Percentiles rank a stretch among this genome's conserved stretches.
These are phyloP conservation scores for Trichocladium antarcticum DNA, from an alignment of 495 filamentous ascomycete species.

Conservation along the genomic window DNA sequence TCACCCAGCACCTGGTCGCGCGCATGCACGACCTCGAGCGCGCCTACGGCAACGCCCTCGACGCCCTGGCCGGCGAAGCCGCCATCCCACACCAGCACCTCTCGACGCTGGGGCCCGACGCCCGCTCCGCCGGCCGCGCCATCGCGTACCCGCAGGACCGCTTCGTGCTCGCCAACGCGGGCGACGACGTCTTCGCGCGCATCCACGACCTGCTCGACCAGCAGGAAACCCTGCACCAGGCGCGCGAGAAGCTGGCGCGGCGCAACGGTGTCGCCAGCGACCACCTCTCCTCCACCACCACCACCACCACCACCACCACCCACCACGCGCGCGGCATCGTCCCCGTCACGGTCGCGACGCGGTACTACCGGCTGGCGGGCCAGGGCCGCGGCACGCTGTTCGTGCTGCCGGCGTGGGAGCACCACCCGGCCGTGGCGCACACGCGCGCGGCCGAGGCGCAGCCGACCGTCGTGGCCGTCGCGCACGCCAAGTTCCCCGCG, in stretches of 20 bases:
- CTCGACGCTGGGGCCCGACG: slow-evolving; percentile 26
- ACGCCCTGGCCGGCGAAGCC: slow-evolving; percentile 39
- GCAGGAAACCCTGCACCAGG: slow-evolving; percentile 27
- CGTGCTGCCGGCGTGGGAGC: slow-evolving; percentile 37
- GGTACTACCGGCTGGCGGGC: slow-evolving; percentile 37
- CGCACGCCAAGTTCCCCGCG: slow-evolving; percentile 27
- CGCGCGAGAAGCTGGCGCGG: slow-evolving; percentile 17
- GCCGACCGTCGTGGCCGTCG: slow-evolving; percentile 36
- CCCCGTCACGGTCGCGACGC: slow-evolving; percentile 31
- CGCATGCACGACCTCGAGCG: slow-evolving; percentile 44
- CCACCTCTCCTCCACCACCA: background rate
- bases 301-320: background rate
- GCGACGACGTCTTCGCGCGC: slow-evolving; percentile 36
- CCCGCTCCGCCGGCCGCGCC: slow-evolving; percentile 25
- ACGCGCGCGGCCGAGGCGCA: slow-evolving; percentile 33
- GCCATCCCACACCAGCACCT: slow-evolving; percentile 34
- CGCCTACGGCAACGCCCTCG: slow-evolving; percentile 36
- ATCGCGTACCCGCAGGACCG: slow-evolving; percentile 41
- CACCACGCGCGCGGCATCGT: slow-evolving; percentile 32
- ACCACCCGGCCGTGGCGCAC: slow-evolving; percentile 32
- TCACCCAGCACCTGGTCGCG: slow-evolving; percentile 35
- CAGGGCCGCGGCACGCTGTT: slow-evolving; percentile 36
- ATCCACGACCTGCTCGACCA: slow-evolving; percentile 37
- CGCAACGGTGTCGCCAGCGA: slow-evolving; percentile 27
- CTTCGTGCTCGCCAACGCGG: slow-evolving; percentile 42